Evolutionary conservation across 2,329 filamentous ascomycete species (phyloP), one percentile per base, ranked within the genome.

Genomic region (Fusarium agapanthi): DNA sequence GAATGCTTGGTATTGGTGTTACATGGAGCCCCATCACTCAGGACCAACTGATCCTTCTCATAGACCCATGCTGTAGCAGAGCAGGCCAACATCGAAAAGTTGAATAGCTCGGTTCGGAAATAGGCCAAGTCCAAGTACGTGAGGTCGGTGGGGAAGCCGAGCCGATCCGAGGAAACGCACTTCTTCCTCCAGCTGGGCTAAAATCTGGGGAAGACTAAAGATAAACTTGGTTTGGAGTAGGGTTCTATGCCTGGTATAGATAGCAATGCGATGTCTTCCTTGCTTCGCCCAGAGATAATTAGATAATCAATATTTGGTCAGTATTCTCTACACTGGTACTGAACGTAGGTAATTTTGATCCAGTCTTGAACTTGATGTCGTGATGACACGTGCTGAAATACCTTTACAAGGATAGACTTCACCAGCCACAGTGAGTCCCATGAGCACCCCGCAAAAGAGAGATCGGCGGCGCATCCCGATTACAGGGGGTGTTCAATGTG

Each of bases 401-500:
- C 30, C 35, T 56, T 43, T 41, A 34, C 44, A 7, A 45, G 55
- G 26, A 26, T 44, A 16, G 26, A n/a, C 7, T 30, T 62, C 58
- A 74, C 60, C 58, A 74, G 72, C 73, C 69, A 71, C 62, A 73
- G 26, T n/a, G 24, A 50, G 24, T 43, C 35, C 41, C 15, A 28
- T 32, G 20, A 54, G 28, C 47, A 58, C 61, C 64, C 54, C 37
- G 48, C 58, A 61, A 66, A 66, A 34, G 24, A 50, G 26, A 43
- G 48, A 32, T 40, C 56, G 63, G 54, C 75, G 75, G 75, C 69
- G 69, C 63, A 65, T 41, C 59, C 75, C 75, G 75, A 61, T 59
- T 62, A 30, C 60, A 59, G 34, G 47, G 59, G 32, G 24, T n/a
- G 20, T 35, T 48, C 41, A 68, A 61, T 43, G 70, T 75, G 73